Conservation (phyloP, 1,284 basidiomycete species). For the Cutaneotrichosporon sp. region DNA sequence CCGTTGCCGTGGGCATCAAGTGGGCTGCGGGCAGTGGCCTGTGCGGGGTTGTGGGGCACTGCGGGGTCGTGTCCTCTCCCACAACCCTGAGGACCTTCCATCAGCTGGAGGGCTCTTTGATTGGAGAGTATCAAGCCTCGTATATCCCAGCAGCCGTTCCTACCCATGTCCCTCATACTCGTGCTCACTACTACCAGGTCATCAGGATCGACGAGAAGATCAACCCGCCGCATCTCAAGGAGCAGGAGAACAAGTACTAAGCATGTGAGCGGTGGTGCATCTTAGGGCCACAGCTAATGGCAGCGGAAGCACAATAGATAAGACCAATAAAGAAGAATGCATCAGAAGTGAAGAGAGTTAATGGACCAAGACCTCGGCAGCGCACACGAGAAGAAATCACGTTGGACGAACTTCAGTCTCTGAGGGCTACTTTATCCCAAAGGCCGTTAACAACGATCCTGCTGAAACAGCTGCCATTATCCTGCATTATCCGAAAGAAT, state of each 20-base stretch:
- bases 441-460: too few relatives aligned
- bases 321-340: background rate
- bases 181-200: constrained; percentile 1
- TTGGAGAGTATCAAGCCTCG: background rate
- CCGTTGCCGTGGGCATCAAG: too few relatives aligned
- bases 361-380: background rate
- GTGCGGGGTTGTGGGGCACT: background rate
- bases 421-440: too few relatives aligned
- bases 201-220: constrained; percentile 18
- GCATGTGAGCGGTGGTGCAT: constrained; percentile 1
- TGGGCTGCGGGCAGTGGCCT: background rate
- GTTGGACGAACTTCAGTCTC: too few relatives aligned
- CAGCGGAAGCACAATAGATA: background rate
- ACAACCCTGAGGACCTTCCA: background rate
- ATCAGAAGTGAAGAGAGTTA: background rate
- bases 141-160: too few relatives aligned
- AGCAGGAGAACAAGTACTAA: constrained; percentile 16
- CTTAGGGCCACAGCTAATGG: background rate
- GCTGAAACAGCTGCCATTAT: too few relatives aligned
- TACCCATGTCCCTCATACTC: too few relatives aligned
- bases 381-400: too few relatives aligned
- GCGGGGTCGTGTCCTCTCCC: background rate
- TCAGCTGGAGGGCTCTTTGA: too few relatives aligned
- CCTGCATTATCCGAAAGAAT: too few relatives aligned
- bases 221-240: constrained; percentile 12